phyloP scores from a whole-genome alignment of 1,139 yeast species.

The Wickerhamomyces sp. region DNA sequence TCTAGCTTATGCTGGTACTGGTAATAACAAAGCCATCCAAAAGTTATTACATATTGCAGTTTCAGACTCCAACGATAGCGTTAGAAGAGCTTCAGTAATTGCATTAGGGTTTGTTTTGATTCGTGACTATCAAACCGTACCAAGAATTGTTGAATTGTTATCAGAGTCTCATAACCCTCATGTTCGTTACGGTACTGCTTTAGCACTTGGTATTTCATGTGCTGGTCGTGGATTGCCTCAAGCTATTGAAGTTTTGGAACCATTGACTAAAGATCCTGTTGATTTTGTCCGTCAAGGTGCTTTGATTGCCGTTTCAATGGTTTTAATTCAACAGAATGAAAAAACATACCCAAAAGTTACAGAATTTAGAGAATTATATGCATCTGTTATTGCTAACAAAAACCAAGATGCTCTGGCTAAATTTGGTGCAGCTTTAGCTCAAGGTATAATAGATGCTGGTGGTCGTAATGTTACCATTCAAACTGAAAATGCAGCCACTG shows the following conservation, averaged over 20 bases:
- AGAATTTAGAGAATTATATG: slow-evolving; percentile 67
- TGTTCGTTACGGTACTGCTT: slow-evolving; percentile 96
- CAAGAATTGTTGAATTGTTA: slow-evolving; percentile 88
- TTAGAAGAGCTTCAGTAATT: slow-evolving; percentile 92
- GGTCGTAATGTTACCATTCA: slow-evolving; percentile 97
- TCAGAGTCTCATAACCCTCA: slow-evolving; percentile 97
- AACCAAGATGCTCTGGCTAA: slow-evolving; percentile 97
- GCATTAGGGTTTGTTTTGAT: slow-evolving; percentile 89
- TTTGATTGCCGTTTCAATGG: slow-evolving; percentile 86
- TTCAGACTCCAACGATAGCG: slow-evolving; percentile 94
- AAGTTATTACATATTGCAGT: slow-evolving; percentile 89
- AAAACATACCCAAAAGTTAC: slow-evolving; percentile 76
- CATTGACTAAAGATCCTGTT: slow-evolving; percentile 88
- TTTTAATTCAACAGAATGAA: slow-evolving; percentile 90
- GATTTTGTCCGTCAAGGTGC: slow-evolving; percentile 99
- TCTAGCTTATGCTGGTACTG: slow-evolving; percentile 95
- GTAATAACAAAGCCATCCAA: slow-evolving; percentile 82
- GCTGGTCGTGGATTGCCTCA: slow-evolving; percentile 90
- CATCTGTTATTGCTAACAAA: slow-evolving; percentile 74
- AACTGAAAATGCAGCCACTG: slow-evolving; percentile 85
- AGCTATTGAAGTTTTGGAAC: slow-evolving; percentile 89
- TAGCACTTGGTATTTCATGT: slow-evolving; percentile 95
- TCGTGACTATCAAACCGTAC: slow-evolving; percentile 90
- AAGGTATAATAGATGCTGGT: slow-evolving; percentile 98
- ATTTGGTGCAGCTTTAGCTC: slow-evolving; percentile 96